These are phyloP conservation scores for Marasmius oreades DNA, from an alignment of 1,284 basidiomycete genomes.

Conservation along the genomic window DNA sequence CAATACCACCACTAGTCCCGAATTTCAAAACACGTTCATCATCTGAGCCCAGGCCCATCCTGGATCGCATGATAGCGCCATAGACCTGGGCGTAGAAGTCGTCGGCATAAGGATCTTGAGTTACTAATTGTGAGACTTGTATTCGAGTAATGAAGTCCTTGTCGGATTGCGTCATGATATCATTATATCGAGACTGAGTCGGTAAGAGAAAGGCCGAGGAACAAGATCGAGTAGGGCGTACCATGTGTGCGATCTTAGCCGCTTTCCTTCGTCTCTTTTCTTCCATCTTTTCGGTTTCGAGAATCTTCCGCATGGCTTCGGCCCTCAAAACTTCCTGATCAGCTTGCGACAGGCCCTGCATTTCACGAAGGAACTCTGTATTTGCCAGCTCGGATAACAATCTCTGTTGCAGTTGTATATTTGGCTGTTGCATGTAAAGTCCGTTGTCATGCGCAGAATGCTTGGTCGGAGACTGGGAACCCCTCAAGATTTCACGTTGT, in stretches of 20 bases:
- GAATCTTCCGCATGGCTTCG: conserved; percentile 83
- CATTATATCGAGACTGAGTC: conserved; percentile 87
- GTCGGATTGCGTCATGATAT: conserved; percentile 98
- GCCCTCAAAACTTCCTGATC: conserved; percentile 67
- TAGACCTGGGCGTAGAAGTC: conserved; percentile 99
- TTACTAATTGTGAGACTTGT: conserved; percentile 96
- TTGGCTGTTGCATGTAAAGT: conserved; percentile 52
- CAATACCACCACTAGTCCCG: conserved; percentile 76
- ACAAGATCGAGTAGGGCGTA: conserved; percentile 26
- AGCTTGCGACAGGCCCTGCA: conserved; percentile 53
- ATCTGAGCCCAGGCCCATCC: conserved; percentile 66
- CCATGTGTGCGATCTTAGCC: conserved; percentile 85
- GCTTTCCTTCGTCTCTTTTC: conserved; percentile 77
- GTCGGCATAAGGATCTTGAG: conserved; percentile 94
- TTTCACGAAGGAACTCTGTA: conserved; percentile 58
- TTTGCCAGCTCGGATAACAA: conserved; percentile 70
- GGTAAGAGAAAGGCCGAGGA: conserved; percentile 11
- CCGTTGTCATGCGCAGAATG: conserved; percentile 39
- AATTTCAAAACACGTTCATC: conserved; percentile 83
- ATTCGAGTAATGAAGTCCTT: conserved; percentile 99
- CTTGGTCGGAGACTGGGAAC: conserved; percentile 50
- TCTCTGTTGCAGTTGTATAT: conserved; percentile 68
- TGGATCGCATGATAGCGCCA: conserved; percentile 76
- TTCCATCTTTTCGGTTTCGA: conserved; percentile 84
- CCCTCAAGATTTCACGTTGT: conserved; percentile 32